These are phyloP conservation scores for Domatiomyces catenatus DNA, from an alignment of 2,329 filamentous ascomycete genomes.

Conservation along the genomic window DNA sequence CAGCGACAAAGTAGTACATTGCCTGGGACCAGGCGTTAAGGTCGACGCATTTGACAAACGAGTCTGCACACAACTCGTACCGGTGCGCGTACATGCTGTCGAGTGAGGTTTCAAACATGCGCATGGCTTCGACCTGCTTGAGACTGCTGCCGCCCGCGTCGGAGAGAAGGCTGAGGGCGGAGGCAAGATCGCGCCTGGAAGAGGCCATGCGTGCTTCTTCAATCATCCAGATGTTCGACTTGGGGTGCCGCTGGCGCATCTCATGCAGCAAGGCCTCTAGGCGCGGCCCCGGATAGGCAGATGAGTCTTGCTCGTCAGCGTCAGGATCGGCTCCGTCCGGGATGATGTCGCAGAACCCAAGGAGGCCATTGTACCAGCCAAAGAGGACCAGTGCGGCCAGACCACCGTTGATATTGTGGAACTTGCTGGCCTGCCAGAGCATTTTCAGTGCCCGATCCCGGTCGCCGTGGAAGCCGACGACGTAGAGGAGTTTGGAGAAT, in stretches of 20 bases:
- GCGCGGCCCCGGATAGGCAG: slow-evolving; percentile 56
- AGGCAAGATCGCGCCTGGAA: slow-evolving; percentile 49
- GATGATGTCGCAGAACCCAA: slow-evolving; percentile 78
- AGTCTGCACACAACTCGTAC: slow-evolving; percentile 56
- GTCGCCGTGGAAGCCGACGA: slow-evolving; percentile 85
- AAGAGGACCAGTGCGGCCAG: slow-evolving; percentile 64
- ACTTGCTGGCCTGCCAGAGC: slow-evolving; percentile 80
- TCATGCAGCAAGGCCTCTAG: slow-evolving; percentile 52
- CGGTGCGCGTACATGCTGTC: slow-evolving; percentile 64
- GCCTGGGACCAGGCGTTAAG: slow-evolving; percentile 85
- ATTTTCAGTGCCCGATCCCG: slow-evolving; percentile 65
- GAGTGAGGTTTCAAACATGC: slow-evolving; percentile 69
- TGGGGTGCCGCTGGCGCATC: slow-evolving; percentile 66
- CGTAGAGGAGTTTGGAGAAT: slow-evolving; percentile 69
- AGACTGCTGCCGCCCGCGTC: slow-evolving; percentile 47
- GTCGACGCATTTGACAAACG: slow-evolving; percentile 55
- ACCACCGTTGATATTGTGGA: slow-evolving; percentile 81
- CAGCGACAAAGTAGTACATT: slow-evolving; percentile 80
- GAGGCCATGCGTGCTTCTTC: slow-evolving; percentile 71
- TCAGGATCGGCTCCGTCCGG: slow-evolving; percentile 28
- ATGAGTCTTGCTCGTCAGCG: slow-evolving; percentile 42
- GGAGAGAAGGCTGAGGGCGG: slow-evolving; percentile 51
- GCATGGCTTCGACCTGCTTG: slow-evolving; percentile 74
- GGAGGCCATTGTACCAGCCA: slow-evolving; percentile 73
- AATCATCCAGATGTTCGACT: slow-evolving; percentile 70